A percentile compares a stretch with the other conserved stretches of the same genome.
These are phyloP conservation scores for Melaleuca quinquenervia DNA, from an alignment of 345 rosid species.

Conservation along the genomic window DNA sequence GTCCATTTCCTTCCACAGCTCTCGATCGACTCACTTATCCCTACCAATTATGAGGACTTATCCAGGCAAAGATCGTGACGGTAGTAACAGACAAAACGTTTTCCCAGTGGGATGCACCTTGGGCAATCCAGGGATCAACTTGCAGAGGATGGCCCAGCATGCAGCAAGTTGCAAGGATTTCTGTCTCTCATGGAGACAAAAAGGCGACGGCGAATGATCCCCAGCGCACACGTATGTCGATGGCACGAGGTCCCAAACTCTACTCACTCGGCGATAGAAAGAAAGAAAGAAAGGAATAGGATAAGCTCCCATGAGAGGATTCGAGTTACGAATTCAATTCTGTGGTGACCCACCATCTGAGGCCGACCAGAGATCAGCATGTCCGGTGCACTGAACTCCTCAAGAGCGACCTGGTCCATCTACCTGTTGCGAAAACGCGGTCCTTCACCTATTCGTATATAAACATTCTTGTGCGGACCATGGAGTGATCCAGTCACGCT, in stretches of 20 bases:
- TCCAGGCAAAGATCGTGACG: neutral
- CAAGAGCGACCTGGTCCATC: neutral
- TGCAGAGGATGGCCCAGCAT: too few relatives aligned
- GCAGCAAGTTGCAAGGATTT: neutral
- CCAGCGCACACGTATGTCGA: neutral
- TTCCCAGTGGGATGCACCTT: neutral
- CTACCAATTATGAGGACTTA: neutral
- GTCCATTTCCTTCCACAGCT: neutral
- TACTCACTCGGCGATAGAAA: neutral
- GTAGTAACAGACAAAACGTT: neutral
- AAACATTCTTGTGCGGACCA: neutral
- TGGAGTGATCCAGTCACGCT: neutral
- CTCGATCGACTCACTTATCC: neutral
- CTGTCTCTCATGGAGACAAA: neutral
- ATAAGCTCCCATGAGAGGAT: neutral
- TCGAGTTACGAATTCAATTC: neutral
- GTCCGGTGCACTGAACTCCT: neutral
- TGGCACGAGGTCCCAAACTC: neutral
- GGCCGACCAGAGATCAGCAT: neutral
- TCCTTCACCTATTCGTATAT: neutral
- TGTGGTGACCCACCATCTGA: neutral
- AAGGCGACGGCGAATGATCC: neutral
- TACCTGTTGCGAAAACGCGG: neutral
- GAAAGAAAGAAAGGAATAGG: neutral
- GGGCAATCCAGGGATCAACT: neutral